phyloP scores from a whole-genome alignment of 176 grass and related monocot genomes.

The Oryza brachyantha region DNA sequence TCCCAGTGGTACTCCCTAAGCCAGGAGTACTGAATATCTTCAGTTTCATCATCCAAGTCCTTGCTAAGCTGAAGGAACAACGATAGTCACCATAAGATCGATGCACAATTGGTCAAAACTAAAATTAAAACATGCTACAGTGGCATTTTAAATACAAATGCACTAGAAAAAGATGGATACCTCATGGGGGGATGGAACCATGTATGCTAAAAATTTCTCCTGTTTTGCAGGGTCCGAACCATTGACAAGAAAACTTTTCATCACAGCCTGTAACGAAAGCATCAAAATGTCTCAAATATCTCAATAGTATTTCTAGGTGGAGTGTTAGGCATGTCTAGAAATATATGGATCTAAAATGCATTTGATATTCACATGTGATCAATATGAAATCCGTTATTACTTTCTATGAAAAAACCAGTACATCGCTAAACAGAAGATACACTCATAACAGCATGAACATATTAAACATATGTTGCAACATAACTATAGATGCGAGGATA shows the following conservation, averaged over 20 bases:
- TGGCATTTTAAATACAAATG: constrained; percentile 10
- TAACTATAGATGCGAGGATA: constrained; percentile 12
- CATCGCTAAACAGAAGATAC: neutral
- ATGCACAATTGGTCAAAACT: neutral
- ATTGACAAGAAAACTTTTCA: constrained; percentile 93
- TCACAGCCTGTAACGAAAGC: constrained; percentile 63
- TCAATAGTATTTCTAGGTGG: constrained; percentile 3
- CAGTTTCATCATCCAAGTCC: constrained; percentile 72
- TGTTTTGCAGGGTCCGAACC: constrained; percentile 72
- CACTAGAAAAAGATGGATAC: constrained; percentile 34
- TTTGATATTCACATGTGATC: neutral
- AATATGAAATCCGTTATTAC: neutral
- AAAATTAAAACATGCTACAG: neutral
- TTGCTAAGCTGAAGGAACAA: constrained; percentile 60
- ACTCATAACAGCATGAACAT: neutral
- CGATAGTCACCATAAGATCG: constrained; percentile 26
- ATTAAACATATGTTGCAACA: constrained; percentile 11
- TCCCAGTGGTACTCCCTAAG: constrained; percentile 96
- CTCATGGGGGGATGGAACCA: constrained; percentile 81
- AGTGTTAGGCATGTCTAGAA: constrained; percentile 22
- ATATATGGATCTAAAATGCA: constrained; percentile 10
- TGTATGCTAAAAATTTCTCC: constrained; percentile 95
- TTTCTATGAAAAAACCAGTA: neutral
- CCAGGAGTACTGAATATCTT: constrained; percentile 85
- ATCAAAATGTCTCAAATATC: constrained; percentile 18